Conservation (phyloP, 345 rosid species). For the Combretum micranthum region DNA sequence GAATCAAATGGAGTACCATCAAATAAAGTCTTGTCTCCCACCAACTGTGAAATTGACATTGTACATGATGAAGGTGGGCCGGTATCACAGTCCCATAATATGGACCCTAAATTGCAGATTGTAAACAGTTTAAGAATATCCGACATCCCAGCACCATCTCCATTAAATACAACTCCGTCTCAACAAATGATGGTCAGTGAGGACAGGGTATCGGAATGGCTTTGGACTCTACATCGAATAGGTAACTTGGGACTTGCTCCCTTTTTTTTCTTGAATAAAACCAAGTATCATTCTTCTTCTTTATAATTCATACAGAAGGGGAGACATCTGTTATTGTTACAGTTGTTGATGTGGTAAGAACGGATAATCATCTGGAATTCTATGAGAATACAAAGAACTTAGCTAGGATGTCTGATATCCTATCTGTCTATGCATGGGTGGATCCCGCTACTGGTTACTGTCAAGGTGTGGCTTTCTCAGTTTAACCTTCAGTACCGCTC, state of each 20-base stretch:
- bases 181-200: constrained; percentile 33
- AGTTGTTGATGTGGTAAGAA: constrained; percentile 96
- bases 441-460: constrained; percentile 96
- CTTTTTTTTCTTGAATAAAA: no score
- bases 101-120: constrained; percentile 28
- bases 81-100: constrained; percentile 23
- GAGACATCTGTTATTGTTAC: constrained; percentile 18
- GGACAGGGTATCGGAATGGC: constrained; percentile 83
- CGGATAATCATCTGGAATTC: constrained; percentile 90
- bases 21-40: constrained; percentile 16
- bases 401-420: constrained; percentile 94
- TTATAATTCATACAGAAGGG: neutral
- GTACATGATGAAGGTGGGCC: constrained; percentile 30
- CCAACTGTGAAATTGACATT: constrained; percentile 52
- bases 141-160: constrained; percentile 48
- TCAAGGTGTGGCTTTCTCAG: constrained; percentile 51
- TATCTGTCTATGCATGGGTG: constrained; percentile 95
- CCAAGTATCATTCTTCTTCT: constrained; percentile 1
- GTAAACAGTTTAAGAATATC: constrained; percentile 50
- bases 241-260: constrained; percentile 29
- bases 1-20: constrained; percentile 45
- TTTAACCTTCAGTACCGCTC: constrained; percentile 1
- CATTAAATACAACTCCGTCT: constrained; percentile 33
- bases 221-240: constrained; percentile 86
- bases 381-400: constrained; percentile 71